Evolutionary conservation across 2,329 filamentous ascomycete species (phyloP), one percentile per base, ranked within the genome.

Genomic region (Leptographium wingfieldii): DNA sequence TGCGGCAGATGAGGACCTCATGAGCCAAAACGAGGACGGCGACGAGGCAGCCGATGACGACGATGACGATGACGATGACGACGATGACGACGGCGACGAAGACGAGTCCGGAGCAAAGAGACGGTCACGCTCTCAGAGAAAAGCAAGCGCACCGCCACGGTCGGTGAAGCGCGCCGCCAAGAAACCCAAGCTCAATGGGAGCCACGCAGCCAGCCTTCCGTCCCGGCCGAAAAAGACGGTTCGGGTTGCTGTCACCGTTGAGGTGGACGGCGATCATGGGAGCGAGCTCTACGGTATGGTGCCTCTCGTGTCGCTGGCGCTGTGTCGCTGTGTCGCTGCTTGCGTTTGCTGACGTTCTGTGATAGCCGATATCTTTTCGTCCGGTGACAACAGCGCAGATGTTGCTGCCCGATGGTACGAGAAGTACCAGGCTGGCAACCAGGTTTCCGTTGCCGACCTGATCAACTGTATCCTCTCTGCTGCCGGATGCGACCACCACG

Each of bases 401-500:
- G 79, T 86, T 59, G 82, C 82, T 27, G 76, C 78, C 57, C 76
- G 80, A 59, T 87, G 84, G 82, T 76, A 84, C 61, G 74, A 77
- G 61, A 77, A 76, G 61, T 87, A 85, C 67, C 75, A 77, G 63
- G 72, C 72, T 6, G 76, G 85, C 66, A 75, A 78, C 62, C 74
- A 77, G 19, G 73, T 71, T 33, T 82, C 83, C 12, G 73, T 86
- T 63, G 77, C 79, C 19, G 83, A 86, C 56, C 73, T 87, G 59
- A 79, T 88, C 66, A 87, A 87, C 71, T 85, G 84, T 65, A 79
- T 87, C 43, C 72, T 88, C 46, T 80, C 82, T 67, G 81, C 88
- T 63, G 84, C 92, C 22, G 94, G 94, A 35, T 95, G 92, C 70
- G 83, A 90, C 59, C 78, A 89, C 59, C 81, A 87, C 65, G 83